phyloP scores from a whole-genome alignment of 1,284 basidiomycete species.

The Ganoderma lingzhi region DNA sequence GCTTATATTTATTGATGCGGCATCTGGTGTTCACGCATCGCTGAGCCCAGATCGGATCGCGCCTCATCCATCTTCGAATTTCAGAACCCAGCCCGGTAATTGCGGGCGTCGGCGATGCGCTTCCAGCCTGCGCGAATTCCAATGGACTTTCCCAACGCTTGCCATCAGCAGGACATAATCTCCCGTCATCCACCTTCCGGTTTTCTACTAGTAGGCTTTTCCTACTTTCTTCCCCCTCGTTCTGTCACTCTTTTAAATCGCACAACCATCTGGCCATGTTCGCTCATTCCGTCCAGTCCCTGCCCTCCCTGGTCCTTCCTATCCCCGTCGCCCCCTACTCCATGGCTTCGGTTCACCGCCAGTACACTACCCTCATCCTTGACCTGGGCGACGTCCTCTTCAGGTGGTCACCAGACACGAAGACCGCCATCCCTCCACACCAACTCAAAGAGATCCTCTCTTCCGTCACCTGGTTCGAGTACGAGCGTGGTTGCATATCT shows the following conservation, averaged over 20 bases:
- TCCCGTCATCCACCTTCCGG: slow-evolving; percentile 24
- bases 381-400: slow-evolving; percentile 68
- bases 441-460: slow-evolving; percentile 54
- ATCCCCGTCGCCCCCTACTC: slow-evolving; percentile 8
- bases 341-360: slow-evolving; percentile 33
- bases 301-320: slow-evolving; percentile 21
- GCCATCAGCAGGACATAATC: slow-evolving; percentile 19
- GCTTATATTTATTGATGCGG: slow-evolving; percentile 15
- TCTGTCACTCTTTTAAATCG: slow-evolving; percentile 22
- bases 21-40: slow-evolving; percentile 15
- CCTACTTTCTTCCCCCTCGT: slow-evolving; percentile 6
- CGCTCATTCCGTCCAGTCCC: slow-evolving; percentile 18
- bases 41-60: slow-evolving; percentile 29
- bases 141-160: slow-evolving; percentile 23
- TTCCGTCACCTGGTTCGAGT: slow-evolving; percentile 61
- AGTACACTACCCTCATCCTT: slow-evolving; percentile 49
- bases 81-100: slow-evolving; percentile 19
- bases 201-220: slow-evolving; percentile 17
- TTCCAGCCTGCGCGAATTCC: slow-evolving; percentile 12
- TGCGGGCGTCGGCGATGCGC: slow-evolving; percentile 24
- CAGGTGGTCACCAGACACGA: slow-evolving; percentile 59
- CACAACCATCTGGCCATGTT: slow-evolving; percentile 15
- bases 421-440: slow-evolving; percentile 53
- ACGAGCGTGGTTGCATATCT: slow-evolving; percentile 57
- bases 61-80: slow-evolving; percentile 11